A percentile compares a stretch with the other conserved stretches of the same genome.
Conservation (phyloP, 768 basidiomycete genomes). For the Suillus sp. region DNA sequence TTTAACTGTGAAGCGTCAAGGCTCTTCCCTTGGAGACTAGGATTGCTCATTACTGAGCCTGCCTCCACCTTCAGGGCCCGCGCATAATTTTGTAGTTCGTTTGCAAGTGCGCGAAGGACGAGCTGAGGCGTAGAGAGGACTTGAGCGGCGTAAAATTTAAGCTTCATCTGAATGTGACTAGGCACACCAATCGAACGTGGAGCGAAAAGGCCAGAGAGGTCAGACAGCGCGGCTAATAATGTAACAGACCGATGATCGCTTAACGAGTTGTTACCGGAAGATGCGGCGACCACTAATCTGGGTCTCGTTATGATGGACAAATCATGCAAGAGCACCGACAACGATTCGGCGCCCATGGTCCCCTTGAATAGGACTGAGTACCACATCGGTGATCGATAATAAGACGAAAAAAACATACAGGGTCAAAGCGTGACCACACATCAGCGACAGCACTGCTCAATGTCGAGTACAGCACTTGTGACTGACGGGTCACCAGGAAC, state of each 20-base stretch:
- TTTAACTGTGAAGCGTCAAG: background rate
- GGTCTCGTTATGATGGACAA: constrained; percentile 55
- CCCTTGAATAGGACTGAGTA: constrained; percentile 31
- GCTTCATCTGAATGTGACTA: constrained; percentile 56
- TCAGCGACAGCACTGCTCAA: constrained; percentile 58
- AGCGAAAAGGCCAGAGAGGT: constrained; percentile 27
- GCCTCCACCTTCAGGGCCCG: background rate
- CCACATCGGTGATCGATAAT: background rate
- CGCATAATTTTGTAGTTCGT: constrained; percentile 35
- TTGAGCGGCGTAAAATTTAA: constrained; percentile 71
- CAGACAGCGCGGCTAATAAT: constrained; percentile 30
- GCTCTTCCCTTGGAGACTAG: background rate
- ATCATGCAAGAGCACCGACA: constrained; percentile 60
- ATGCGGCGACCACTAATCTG: constrained; percentile 26
- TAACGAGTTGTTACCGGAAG: constrained; percentile 3
- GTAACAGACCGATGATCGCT: constrained; percentile 20
- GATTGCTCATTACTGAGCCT: background rate
- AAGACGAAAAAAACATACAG: constrained; percentile 25
- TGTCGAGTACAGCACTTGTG: constrained; percentile 52
- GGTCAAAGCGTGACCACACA: constrained; percentile 63
- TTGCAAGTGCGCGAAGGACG: constrained; percentile 43
- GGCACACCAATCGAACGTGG: constrained; percentile 24
- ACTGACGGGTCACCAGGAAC: constrained; percentile 63
- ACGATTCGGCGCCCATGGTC: constrained; percentile 39
- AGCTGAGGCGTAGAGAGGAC: constrained; percentile 49